A percentile compares a stretch with the other conserved stretches of the same genome.
Conservation (phyloP, 441 rosid species). For the Biscutella laevigata region DNA sequence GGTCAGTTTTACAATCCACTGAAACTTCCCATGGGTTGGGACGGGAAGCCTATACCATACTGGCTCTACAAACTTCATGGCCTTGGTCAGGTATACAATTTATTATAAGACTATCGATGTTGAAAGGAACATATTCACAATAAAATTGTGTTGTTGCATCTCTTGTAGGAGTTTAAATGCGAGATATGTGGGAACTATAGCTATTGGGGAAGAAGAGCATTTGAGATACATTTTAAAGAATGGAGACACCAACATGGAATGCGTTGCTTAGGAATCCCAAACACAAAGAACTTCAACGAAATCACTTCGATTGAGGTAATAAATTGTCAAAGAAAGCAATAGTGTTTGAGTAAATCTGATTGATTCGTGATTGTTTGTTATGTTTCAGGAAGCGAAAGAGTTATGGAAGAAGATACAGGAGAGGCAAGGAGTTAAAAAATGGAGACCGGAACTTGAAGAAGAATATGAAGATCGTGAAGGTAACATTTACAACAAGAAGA, state of each 20-base stretch:
- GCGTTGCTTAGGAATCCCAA: slow-evolving; percentile 98
- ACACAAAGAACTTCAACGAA: slow-evolving; percentile 97
- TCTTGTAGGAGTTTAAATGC: slow-evolving; percentile 76
- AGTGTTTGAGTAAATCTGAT: slow-evolving; percentile 1
- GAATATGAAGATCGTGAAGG: slow-evolving; percentile 99
- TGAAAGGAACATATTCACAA: background rate
- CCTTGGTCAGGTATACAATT: slow-evolving; percentile 76
- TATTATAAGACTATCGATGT: background rate
- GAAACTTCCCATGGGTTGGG: slow-evolving; percentile 98
- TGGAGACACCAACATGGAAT: slow-evolving; percentile 99
- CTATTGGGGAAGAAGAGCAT: slow-evolving; percentile 98
- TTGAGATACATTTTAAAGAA: slow-evolving; percentile 97
- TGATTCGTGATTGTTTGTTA: background rate
- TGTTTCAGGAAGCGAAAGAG: slow-evolving; percentile 87
- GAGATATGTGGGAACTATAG: slow-evolving; percentile 95
- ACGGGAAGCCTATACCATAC: slow-evolving; percentile 98
- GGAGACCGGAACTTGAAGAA: slow-evolving; percentile 99
- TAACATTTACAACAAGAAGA: slow-evolving; percentile 96
- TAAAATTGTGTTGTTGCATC: background rate
- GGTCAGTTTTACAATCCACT: slow-evolving; percentile 91
- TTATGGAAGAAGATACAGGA: slow-evolving; percentile 89
- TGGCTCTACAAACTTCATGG: slow-evolving; percentile 99
- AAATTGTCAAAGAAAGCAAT: background rate
- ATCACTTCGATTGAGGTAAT: slow-evolving; percentile 80
- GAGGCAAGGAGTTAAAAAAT: slow-evolving; percentile 80